Base-by-base conservation (phyloP, 257 asterid genomes). In the Solanum bukasovii region DNA sequence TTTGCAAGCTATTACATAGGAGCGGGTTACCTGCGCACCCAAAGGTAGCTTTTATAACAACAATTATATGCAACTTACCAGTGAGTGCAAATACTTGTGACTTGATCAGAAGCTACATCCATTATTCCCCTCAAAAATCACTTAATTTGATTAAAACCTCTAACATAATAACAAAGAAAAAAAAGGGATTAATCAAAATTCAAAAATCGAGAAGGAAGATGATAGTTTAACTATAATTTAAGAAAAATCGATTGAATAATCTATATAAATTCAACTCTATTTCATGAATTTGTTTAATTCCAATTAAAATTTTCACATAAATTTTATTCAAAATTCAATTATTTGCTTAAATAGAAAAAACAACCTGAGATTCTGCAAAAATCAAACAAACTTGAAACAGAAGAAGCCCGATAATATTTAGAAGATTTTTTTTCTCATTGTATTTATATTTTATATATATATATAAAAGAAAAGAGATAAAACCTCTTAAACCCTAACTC, bases 61-160 rank as follows among this genome's bases (percentile, higher is more conserved):
- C 25, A 20, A 59, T 59, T 20, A 20, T 59, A 20, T 59, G 27
- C 44, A 40, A 35, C 31, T 49, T 63, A 93, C 99, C 98, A 96
- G 95, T 96, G 97, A 84, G 42, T 70, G 96, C 99, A 96, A 90
- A 93, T 90, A 90, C 91, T 91, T 86, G 96, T 93, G 87, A 83
- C 87, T 72, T 88, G 96, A 93, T 95, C 97, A 89, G 93, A 92
- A 93, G 91, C 90, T 90, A 89, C 94, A 86, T 92, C 96, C 98
- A 95, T 95, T 38, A 75, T 7, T 89, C 68, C 86, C 20, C 38
- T 16, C 20, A 89, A 67, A 49, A 56, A 56, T 7, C 25, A 7
- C 35, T 7, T 13, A 44, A 67, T 65, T 65, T 65, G 33, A 25
- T 65, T 65, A 67, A 68, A 68, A 1, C 37, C 75, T 85, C 85